These are phyloP conservation scores for Arthroderma sp. DNA, from an alignment of 2,329 filamentous ascomycete genomes.

Conservation along the genomic window DNA sequence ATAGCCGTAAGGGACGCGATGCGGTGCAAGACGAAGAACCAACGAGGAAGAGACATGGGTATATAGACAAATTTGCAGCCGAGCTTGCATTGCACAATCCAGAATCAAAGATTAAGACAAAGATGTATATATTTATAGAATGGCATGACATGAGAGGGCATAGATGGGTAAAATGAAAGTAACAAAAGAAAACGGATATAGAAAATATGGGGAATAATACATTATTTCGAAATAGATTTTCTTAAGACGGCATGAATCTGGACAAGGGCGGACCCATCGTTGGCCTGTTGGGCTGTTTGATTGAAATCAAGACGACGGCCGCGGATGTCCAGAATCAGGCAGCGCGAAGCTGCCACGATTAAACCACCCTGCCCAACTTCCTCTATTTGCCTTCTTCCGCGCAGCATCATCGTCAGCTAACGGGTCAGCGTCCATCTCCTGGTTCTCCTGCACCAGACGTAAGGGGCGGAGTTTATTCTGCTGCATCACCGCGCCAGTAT, in stretches of 20 bases:
- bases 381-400: conserved; percentile 35
- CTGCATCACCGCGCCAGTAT: conserved; percentile 51
- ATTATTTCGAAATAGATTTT: conserved; percentile 2
- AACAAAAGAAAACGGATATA: not conserved
- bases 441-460: conserved; percentile 72
- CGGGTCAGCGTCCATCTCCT: conserved; percentile 26
- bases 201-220: conserved; percentile 1
- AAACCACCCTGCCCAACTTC: conserved; percentile 38
- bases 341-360: conserved; percentile 22
- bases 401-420: conserved; percentile 34
- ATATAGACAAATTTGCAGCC: not conserved
- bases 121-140: not conserved
- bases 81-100: not conserved
- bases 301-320: not conserved
- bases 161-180: not conserved
- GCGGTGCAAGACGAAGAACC: not conserved
- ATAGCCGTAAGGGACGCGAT: not conserved
- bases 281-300: not conserved
- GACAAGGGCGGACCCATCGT: not conserved
- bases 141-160: not conserved
- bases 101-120: not conserved
- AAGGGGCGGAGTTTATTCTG: conserved; percentile 72
- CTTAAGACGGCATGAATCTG: not conserved
- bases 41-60: not conserved
- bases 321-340: not conserved